A percentile compares a stretch with the other conserved stretches of the same genome.
Conservation (phyloP, 345 rosid species). For the Syzygium jambos region DNA sequence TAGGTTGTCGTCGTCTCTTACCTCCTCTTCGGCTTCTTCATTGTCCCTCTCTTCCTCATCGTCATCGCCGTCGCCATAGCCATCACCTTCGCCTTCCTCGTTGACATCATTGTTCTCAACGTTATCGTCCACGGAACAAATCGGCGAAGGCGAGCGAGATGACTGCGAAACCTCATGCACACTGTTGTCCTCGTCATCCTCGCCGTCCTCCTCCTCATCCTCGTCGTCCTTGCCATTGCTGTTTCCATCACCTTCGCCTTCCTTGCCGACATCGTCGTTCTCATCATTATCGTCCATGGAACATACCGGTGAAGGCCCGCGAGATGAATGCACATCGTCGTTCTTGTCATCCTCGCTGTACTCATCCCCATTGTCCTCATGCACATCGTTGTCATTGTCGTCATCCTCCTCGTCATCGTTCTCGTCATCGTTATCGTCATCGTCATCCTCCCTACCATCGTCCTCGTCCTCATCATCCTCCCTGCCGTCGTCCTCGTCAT, state of each 20-base stretch:
- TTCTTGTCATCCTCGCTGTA: slow-evolving; percentile 10
- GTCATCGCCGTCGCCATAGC: slow-evolving; percentile 6
- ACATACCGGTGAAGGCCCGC: not conserved
- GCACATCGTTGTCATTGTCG: slow-evolving; percentile 14
- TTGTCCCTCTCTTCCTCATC: slow-evolving; percentile 34
- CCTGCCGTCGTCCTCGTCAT: too few species aligned
- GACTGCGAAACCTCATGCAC: too few species aligned
- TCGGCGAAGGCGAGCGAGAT: too few species aligned
- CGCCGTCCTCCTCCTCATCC: not conserved
- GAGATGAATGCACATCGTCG: slow-evolving; percentile 6
- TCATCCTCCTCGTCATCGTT: too few species aligned
- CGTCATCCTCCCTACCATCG: slow-evolving; percentile 12
- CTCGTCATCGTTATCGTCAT: too few species aligned
- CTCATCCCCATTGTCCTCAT: slow-evolving; percentile 13
- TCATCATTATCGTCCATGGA: not conserved
- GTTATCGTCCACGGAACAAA: too few species aligned
- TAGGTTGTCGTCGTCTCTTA: not conserved
- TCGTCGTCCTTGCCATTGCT: not conserved
- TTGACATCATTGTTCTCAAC: too few species aligned
- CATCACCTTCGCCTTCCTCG: too few species aligned
- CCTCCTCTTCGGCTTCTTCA: slow-evolving; percentile 9
- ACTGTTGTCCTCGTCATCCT: not conserved
- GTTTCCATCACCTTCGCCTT: not conserved
- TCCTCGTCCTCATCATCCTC: slow-evolving; percentile 4
- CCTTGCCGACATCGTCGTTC: not conserved